Evolutionary conservation across 768 basidiomycete genomes (phyloP).

Genomic region (Pleurotus djamor): DNA sequence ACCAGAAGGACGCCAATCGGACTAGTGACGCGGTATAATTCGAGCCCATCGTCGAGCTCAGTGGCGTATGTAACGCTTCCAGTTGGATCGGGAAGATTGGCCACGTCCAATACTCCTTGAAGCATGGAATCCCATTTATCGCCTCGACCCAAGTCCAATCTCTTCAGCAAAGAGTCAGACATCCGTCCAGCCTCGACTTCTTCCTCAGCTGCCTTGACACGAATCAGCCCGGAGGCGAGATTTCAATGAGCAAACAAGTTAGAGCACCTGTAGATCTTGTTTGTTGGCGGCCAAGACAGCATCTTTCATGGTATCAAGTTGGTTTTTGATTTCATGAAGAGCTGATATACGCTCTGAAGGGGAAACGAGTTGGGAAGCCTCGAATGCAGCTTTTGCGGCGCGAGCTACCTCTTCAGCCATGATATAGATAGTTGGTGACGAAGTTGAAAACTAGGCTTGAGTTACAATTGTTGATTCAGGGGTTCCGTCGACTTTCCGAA

Average conservation of each 20-base stretch:
- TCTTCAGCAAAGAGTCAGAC: conserved; percentile 78
- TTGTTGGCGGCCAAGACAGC: conserved; percentile 80
- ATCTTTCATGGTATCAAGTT: conserved; percentile 61
- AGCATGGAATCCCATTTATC: conserved; percentile 97
- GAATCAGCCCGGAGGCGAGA: not conserved
- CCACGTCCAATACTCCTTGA: conserved; percentile 86
- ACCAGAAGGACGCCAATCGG: conserved; percentile 96
- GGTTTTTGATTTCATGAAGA: conserved; percentile 63
- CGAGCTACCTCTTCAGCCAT: conserved; percentile 65
- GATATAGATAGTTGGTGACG: not conserved
- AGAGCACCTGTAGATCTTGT: conserved; percentile 71
- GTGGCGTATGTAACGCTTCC: conserved; percentile 86
- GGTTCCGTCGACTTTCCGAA: too few relatives aligned
- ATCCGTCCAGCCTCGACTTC: conserved; percentile 86
- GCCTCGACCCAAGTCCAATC: conserved; percentile 73
- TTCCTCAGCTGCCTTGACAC: conserved; percentile 61
- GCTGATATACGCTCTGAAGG: conserved; percentile 68
- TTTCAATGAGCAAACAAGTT: not conserved
- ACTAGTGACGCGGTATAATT: conserved; percentile 92
- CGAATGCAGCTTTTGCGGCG: conserved; percentile 81
- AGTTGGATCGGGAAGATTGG: conserved; percentile 81
- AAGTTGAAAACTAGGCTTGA: too few relatives aligned
- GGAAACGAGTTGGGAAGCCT: conserved; percentile 79
- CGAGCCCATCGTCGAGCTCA: conserved; percentile 83
- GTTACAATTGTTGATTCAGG: too few relatives aligned